Evolutionary conservation across 2,329 filamentous ascomycete species (phyloP), one percentile per base, ranked within the genome.

Genomic region (Cercospora canescens): DNA sequence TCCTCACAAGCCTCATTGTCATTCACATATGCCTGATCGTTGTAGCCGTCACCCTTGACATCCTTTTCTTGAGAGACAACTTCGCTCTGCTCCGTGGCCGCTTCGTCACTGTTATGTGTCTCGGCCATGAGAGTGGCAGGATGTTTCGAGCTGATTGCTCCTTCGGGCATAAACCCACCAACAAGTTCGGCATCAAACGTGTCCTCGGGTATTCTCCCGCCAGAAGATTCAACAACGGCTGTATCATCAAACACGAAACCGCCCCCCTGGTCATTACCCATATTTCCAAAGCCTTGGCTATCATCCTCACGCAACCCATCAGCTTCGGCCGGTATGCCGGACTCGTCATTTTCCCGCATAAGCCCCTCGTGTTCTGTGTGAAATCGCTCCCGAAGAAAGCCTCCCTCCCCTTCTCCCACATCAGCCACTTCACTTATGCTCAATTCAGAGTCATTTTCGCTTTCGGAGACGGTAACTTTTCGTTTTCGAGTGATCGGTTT

Each of bases 201-300:
- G 26, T 41, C 64, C 12, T 66, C 66, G 37, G 60, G 34, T 24
- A 66, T 6, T n/a, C 60, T 63, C 9, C 64, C 65, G 37, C 67
- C 58, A 12, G 26, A 60, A 8, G 61, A 26, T 24, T 62, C 78
- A 65, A 79, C 80, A n/a, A 78, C 76, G 26, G 76, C 76, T 41
- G 62, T 59, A 11, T 71, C 66, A 37, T 70, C 64, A 30, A 66
- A 64, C n/a, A 73, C 52, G 63, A 73, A 74, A 12, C 69, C 73
- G 48, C 71, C 69, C 64, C 30, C 45, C 12, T 62, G 28, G n/a
- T 71, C 70, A 1, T 72, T 69, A 1, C 70, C 67, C 50, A 55
- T 11, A 35, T 4, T 67, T 14, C 71, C 62, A 5, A 66, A 72
- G 52, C 62, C 60, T 14, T 63, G 16, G 12, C 35, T 18, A 48